Conservation (phyloP, 2,329 filamentous ascomycete species). For the Xylariaceae sp. region DNA sequence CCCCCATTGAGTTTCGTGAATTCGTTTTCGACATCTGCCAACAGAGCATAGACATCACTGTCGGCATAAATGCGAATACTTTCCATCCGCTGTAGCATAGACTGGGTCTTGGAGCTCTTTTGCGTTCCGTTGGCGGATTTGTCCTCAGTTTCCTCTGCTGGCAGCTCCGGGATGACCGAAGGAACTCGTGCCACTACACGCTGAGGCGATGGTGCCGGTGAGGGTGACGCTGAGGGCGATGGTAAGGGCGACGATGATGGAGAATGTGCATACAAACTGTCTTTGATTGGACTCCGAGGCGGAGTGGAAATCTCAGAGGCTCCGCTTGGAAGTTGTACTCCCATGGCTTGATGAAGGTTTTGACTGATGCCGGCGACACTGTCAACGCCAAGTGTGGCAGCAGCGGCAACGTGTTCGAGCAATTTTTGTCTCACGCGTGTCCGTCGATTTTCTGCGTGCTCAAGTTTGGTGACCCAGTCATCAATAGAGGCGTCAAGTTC, state of each 20-base stretch:
- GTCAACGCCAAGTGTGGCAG: constrained; percentile 54
- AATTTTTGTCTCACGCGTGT: constrained; percentile 77
- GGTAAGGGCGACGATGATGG: constrained; percentile 45
- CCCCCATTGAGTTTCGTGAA: constrained; percentile 51
- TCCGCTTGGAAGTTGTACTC: constrained; percentile 40
- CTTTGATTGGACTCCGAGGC: constrained; percentile 60
- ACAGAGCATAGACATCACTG: constrained; percentile 66
- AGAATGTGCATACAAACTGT: constrained; percentile 33
- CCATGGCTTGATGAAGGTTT: constrained; percentile 47
- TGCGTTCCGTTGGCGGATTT: constrained; percentile 25
- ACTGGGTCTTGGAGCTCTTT: constrained; percentile 31
- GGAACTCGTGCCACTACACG: constrained; percentile 57
- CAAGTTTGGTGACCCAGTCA: constrained; percentile 79
- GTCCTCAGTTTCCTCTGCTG: constrained; percentile 49
- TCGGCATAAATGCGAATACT: constrained; percentile 71
- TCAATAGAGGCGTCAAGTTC: constrained; percentile 79
- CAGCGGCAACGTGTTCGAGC: constrained; percentile 78
- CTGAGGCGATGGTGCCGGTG: constrained; percentile 52
- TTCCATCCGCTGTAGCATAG: constrained; percentile 47
- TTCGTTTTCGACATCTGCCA: constrained; percentile 68
- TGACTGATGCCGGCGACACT: constrained; percentile 42
- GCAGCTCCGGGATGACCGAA: constrained; percentile 58
- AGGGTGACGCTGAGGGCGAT: constrained; percentile 45
- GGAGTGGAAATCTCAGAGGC: constrained; percentile 56
- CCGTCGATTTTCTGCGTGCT: constrained; percentile 76